Evolutionary conservation across 768 basidiomycete species (phyloP).

Genomic region (Sutorius australiensis): DNA sequence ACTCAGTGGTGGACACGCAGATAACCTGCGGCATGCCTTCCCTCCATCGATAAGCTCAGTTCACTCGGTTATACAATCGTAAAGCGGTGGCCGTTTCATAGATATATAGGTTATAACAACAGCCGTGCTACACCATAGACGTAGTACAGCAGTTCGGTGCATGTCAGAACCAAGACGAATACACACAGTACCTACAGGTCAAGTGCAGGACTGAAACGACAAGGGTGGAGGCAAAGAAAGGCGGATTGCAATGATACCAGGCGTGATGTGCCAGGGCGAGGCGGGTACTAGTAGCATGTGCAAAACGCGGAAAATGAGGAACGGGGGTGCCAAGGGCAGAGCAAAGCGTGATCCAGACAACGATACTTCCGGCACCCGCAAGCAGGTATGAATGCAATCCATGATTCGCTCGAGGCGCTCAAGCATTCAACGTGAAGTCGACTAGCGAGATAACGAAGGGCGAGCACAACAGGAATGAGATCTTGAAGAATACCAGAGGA

Average conservation of each 20-base stretch:
- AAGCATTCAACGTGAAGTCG: conserved; percentile 27
- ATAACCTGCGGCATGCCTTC: neutral
- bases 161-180: conserved; percentile 27
- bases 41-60: conserved; percentile 9
- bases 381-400: conserved; percentile 17
- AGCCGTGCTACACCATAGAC: conserved; percentile 31
- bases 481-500: neutral
- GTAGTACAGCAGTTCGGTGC: conserved; percentile 29
- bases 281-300: conserved; percentile 16
- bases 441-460: conserved; percentile 37
- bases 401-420: conserved; percentile 20
- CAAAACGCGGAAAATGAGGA: conserved; percentile 13
- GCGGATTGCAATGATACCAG: conserved; percentile 20
- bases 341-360: conserved; percentile 17
- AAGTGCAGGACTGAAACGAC: conserved; percentile 23
- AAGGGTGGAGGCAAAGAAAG: conserved; percentile 24
- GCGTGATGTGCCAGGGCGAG: conserved; percentile 16
- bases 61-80: neutral
- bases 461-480: conserved; percentile 19
- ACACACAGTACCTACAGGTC: conserved; percentile 33
- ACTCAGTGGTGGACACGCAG: neutral
- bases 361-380: conserved; percentile 25
- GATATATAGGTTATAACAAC: conserved; percentile 25
- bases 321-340: conserved; percentile 24
- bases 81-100: conserved; percentile 23